phyloP scores from a whole-genome alignment of 2,329 filamentous ascomycete species.

The Calcarisporium arbuscula region DNA sequence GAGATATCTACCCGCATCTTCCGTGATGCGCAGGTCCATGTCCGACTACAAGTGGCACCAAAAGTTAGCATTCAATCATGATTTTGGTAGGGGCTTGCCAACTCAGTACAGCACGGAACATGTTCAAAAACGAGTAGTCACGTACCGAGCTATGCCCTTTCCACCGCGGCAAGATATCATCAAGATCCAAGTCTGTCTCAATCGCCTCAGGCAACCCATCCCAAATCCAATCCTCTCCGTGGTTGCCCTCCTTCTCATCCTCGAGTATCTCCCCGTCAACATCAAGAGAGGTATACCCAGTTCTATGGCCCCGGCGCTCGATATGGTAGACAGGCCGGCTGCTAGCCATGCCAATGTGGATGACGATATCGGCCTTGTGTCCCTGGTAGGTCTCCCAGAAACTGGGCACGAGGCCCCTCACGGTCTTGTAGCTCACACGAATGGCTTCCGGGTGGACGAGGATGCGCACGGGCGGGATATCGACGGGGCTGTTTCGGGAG shows the following conservation, averaged over 20 bases:
- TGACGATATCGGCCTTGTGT: constrained; percentile 49
- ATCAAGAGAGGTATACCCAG: constrained; percentile 65
- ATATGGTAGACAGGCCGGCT: constrained; percentile 58
- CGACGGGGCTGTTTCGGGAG: constrained; percentile 18
- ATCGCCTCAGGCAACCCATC: constrained; percentile 49
- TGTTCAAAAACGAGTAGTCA: constrained; percentile 3
- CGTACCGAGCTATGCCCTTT: constrained; percentile 42
- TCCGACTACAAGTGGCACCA: constrained; percentile 21
- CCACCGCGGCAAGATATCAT: constrained; percentile 53
- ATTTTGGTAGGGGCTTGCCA: too few relatives aligned
- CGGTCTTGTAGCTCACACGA: constrained; percentile 63
- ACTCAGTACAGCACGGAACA: background rate
- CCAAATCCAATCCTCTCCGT: constrained; percentile 46
- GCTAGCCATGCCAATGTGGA: constrained; percentile 79
- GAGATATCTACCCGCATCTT: constrained; percentile 65
- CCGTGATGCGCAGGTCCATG: constrained; percentile 51
- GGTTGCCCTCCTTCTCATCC: constrained; percentile 44
- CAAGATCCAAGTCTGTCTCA: constrained; percentile 48
- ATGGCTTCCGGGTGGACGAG: constrained; percentile 60
- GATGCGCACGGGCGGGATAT: constrained; percentile 49
- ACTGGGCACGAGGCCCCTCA: constrained; percentile 55
- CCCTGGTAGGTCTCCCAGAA: constrained; percentile 43
- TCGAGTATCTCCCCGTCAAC: constrained; percentile 57
- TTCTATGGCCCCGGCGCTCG: constrained; percentile 63
- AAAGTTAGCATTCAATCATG: too few relatives aligned